Evolutionary conservation across 495 filamentous ascomycete species (phyloP), one percentile per base, ranked within the genome.

Genomic region (Penicillium robsamsonii): DNA sequence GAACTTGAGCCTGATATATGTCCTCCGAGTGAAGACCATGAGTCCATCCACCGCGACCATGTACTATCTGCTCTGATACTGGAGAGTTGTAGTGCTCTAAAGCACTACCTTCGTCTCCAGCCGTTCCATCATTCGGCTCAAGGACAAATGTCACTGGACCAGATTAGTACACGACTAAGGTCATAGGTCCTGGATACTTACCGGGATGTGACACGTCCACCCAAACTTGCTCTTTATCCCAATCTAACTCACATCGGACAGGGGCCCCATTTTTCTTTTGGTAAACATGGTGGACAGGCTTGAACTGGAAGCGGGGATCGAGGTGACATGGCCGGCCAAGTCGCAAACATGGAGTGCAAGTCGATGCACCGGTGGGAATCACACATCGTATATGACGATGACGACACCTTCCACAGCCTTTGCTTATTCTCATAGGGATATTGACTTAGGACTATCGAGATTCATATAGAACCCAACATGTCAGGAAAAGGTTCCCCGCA

Each of bases 361-460:
- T 58, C 8, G 70, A 63, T 6, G 69, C 66, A 4, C 68, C 72
- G 1, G 55, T 22, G 8, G 60, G 55, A 41, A 70, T 67, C 11
- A 68, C 69, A 45, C 72, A 73, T 51, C 70, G 68, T 20, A 75
- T 70, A 62, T 75, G 72, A 54, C 72, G 72, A 70, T 72, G 56
- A 25, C 72, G 72, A 65, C 72, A 75, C 56, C 69, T 59, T 60
- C 62, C 65, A 66, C 72, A 75, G 56, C 72, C 72, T 53, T 70
- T 69, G 46, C 66, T 65, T 57, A 75, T 69, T 66, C 72, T 66
- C 72, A 73, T 73, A 59, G 51, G 58, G 54, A 42, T 27, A 12
- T 37, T 20, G 10, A 33, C 4, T 29, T 15, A 8, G 25, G 41
- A 37, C 4, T 13, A 10, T 52, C 18, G 18, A 43, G 25, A 12